Evolutionary conservation across 169 alveolate species (phyloP), one percentile per base, ranked within the genome.

Genomic region (Cyclospora cayetanensis): DNA sequence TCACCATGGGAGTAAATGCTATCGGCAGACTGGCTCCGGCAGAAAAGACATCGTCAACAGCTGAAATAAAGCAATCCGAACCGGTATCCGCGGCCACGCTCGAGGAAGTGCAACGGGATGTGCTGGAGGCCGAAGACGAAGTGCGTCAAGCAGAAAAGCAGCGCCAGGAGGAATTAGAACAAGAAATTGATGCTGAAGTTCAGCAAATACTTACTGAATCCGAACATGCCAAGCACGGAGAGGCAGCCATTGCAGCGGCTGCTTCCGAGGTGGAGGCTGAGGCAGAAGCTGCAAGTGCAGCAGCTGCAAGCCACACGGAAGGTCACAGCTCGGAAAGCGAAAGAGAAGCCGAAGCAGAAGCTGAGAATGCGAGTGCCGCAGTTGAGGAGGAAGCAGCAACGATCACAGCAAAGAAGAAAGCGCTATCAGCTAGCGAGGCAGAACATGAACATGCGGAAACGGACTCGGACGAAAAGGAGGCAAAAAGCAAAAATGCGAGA

Each of bases 71-170:
- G 31, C 65, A 39, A 18, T 70, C 87, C 12, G 46, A 7, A 50
- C 87, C 66, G 46, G 37, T 46, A 22, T 31, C 27, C 9, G 72
- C 46, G 35, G 87, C 87, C 20, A 77, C 87, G 12, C 31, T 42
- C 27, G 70, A 77, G 60, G 87, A 77, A 50, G 34, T 77, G 18
- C 52, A 46, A 27, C 27, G 31, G 5, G 87, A 77, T 15, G 39
- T 77, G 70, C 87, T n/a, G 12, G 87, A 31, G 27, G 87, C 87
- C 20, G 87, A 77, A 37, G 87, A 27, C 27, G 87, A 77, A 18
- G 87, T 46, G 46, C 70, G 87, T 50, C 35, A 77, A 37, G 66
- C 4, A 31, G 87, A 77, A 29, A 31, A 4, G 50, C 66, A 35
- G 27, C 0, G 42, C 34, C 46, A 42, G 18, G 70, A 29, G 20